Evolutionary conservation across 306 rosid species (phyloP), one percentile per base, ranked within the genome.

Genomic region (Ochetophila trinervis): DNA sequence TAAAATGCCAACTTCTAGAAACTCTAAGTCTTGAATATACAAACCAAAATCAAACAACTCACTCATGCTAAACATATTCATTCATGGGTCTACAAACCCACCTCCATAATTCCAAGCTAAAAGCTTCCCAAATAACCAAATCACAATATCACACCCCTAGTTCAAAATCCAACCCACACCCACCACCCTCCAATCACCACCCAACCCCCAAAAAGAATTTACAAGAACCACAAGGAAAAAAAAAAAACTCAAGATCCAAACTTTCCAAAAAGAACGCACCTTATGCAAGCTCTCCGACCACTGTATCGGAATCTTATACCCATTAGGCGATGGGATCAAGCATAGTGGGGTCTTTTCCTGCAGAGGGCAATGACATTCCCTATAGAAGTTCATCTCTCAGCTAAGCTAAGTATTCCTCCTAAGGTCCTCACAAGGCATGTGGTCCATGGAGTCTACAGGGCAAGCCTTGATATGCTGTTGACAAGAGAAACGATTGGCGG

Each of bases 371-470:
- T 90, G 99, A 67, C 97, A 64, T 74, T 94, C 99, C 57, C 97
- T 74, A 34, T 90, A 94, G 72, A 73, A 90, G 80, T 94, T 94
- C 99, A 90, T 94, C 48, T 90, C 97, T 23, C 99, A 78, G 57
- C 96, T 90, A 37, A 94, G 69, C 77, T 88, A 96, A 63, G 96
- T 94, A 76, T 90, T 90, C 34, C 82, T 61, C 62, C 86, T 69
- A 12, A 97, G 97, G 74, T 93, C 96, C 82, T 93, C 97, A 10
- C 99, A 93, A 15, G 99, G 99, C 99, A 93, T 93, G 78, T 93
- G 90, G 77, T 93, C 97, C 52, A 74, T 95, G 1, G 77, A 71
- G 4, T 82, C 87, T 16, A 77, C 86, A 1, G 86, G 83, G 79
- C 97, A 94, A 0, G 91, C 82, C 55, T 94, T 91, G 8, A 94